Conservation (phyloP, 2,329 filamentous ascomycete genomes). For the Fusarium pseudograminearum region DNA sequence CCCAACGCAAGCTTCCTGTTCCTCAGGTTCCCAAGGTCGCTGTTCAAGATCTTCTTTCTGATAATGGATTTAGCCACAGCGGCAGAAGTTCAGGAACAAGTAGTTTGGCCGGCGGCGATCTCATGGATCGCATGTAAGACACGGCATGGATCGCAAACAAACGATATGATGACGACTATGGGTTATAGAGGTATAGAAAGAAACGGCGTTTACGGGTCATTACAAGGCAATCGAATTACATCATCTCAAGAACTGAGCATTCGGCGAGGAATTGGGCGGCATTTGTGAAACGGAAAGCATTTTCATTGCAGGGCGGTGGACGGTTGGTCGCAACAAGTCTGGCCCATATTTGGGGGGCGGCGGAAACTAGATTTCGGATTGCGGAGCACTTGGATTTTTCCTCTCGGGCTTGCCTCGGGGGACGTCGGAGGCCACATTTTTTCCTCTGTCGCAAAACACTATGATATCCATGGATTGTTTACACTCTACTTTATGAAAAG, state of each 20-base stretch:
- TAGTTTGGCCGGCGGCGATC: constrained; percentile 79
- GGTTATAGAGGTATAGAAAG: constrained; percentile 57
- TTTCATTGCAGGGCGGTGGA: constrained; percentile 36
- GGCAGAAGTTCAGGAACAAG: constrained; percentile 82
- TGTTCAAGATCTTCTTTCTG: constrained; percentile 84
- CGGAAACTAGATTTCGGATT: constrained; percentile 48
- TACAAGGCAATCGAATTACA: constrained; percentile 47
- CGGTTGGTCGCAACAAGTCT: constrained; percentile 15
- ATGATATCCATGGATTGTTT: constrained; percentile 36
- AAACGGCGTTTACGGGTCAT: constrained; percentile 54
- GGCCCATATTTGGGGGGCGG: constrained; percentile 33
- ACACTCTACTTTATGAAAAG: constrained; percentile 32
- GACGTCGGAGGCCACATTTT: constrained; percentile 39
- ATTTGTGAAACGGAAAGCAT: constrained; percentile 43
- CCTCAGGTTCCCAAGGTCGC: constrained; percentile 91
- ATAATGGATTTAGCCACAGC: constrained; percentile 75
- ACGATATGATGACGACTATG: constrained; percentile 56
- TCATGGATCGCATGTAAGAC: constrained; percentile 67
- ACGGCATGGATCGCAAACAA: constrained; percentile 44
- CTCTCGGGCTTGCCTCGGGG: constrained; percentile 48
- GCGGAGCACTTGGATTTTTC: constrained; percentile 50
- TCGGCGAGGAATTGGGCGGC: constrained; percentile 44
- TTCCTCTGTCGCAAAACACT: constrained; percentile 43
- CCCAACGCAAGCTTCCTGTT: constrained; percentile 89
- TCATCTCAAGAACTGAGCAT: constrained; percentile 43